A percentile compares a stretch with the other conserved stretches of the same genome.
These are phyloP conservation scores for Malassezia nana DNA, from an alignment of 1,284 basidiomycete species.

Conservation along the genomic window DNA sequence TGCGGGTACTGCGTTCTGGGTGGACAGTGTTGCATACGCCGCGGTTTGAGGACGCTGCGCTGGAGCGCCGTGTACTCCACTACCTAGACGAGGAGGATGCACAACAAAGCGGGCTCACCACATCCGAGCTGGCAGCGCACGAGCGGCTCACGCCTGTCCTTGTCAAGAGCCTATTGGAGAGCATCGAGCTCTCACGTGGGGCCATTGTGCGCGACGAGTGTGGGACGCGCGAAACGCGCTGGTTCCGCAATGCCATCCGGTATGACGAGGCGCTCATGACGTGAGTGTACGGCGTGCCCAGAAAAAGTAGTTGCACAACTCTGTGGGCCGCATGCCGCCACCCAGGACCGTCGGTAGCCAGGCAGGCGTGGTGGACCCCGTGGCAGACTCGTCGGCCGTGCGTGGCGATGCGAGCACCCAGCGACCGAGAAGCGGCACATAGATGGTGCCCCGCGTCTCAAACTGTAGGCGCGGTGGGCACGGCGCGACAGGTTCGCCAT, in stretches of 20 bases:
- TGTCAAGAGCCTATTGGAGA: conserved; percentile 33
- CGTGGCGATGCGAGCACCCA: conserved; percentile 26
- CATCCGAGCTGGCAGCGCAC: conserved; percentile 28
- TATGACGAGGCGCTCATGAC: not conserved
- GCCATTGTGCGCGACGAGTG: conserved; percentile 39
- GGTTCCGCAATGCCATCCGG: conserved; percentile 25
- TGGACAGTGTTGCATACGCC: conserved; percentile 77
- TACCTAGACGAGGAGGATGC: conserved; percentile 13
- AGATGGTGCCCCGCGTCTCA: conserved; percentile 38
- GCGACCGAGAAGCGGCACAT: conserved; percentile 28
- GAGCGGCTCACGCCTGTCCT: conserved; percentile 32
- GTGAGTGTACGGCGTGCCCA: conserved; percentile 38
- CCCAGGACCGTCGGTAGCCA: conserved; percentile 10
- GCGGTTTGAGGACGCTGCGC: conserved; percentile 41
- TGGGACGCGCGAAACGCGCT: conserved; percentile 25
- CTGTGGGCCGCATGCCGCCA: conserved; percentile 13
- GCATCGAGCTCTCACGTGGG: conserved; percentile 25
- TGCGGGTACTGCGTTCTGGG: conserved; percentile 62
- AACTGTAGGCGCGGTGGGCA: conserved; percentile 30
- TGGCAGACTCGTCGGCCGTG: conserved; percentile 15
- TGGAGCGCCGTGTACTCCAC: conserved; percentile 27
- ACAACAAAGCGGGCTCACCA: conserved; percentile 21
- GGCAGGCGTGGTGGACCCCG: not conserved
- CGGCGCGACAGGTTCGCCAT: not conserved
- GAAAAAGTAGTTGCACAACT: conserved; percentile 46